These are phyloP conservation scores for Kondoa subrosea DNA, from an alignment of 768 basidiomycete genomes.

Conservation along the genomic window DNA sequence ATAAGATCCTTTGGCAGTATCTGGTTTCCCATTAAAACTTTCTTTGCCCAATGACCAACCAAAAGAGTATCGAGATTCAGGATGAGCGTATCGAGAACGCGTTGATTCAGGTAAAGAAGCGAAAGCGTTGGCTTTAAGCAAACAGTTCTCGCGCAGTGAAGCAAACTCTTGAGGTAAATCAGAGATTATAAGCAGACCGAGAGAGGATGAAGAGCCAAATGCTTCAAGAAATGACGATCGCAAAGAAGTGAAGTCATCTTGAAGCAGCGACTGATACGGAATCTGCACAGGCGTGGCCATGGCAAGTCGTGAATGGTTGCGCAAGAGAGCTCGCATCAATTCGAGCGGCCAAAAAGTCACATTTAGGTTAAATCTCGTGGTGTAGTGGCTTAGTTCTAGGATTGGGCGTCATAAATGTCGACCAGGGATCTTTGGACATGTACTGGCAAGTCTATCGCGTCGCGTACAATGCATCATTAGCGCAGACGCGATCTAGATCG, in stretches of 20 bases:
- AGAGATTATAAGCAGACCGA: conserved; percentile 65
- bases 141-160: conserved; percentile 49
- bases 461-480: too few species aligned
- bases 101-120: conserved; percentile 48
- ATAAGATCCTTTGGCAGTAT: conserved; percentile 62
- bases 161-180: conserved; percentile 59
- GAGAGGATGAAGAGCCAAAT: conserved; percentile 61
- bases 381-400: too few species aligned
- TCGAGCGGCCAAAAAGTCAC: too few species aligned
- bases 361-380: too few species aligned
- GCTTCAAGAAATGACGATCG: conserved; percentile 47
- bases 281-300: conserved; percentile 38
- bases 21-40: conserved; percentile 87
- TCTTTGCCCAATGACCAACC: conserved; percentile 99
- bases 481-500: too few species aligned
- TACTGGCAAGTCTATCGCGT: too few species aligned
- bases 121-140: conserved; percentile 60
- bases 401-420: too few species aligned
- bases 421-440: too few species aligned
- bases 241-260: conserved; percentile 40
- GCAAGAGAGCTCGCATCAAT: too few species aligned
- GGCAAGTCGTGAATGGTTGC: background rate
- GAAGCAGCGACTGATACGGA: conserved; percentile 45
- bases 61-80: conserved; percentile 45
- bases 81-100: conserved; percentile 60